Conservation (phyloP, 2,329 filamentous ascomycete species). For the Pseudogymnoascus sp. region DNA sequence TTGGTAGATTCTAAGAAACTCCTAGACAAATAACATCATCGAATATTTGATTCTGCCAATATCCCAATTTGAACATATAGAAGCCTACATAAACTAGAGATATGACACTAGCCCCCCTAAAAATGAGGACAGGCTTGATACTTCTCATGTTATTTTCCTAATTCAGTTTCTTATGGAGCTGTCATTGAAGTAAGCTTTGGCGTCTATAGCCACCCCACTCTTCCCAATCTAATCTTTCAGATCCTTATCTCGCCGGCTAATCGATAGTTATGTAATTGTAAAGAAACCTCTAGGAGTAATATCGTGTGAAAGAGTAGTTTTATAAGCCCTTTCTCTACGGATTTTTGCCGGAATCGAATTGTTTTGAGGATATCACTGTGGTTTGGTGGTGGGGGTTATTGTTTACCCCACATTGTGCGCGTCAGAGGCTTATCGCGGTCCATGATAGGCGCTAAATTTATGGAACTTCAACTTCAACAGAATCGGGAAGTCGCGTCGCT, state of each 20-base stretch:
- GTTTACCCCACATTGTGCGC: constrained; percentile 1
- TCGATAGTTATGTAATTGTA: not conserved
- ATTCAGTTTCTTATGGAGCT: not conserved
- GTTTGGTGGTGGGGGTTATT: not conserved
- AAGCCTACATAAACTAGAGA: not conserved
- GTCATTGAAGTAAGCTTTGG: constrained; percentile 4
- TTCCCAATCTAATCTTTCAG: not conserved
- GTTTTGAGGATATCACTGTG: not conserved
- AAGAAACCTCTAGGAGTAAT: not conserved
- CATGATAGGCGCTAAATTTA: constrained; percentile 6
- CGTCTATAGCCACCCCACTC: not conserved
- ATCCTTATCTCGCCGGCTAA: not conserved
- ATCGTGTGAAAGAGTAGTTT: not conserved
- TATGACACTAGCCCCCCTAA: not conserved
- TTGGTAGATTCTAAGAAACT: not conserved
- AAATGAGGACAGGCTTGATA: not conserved
- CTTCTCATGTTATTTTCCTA: not conserved
- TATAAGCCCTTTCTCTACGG: not conserved
- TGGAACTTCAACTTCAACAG: constrained; percentile 4
- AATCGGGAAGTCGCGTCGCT: not conserved
- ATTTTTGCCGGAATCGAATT: not conserved
- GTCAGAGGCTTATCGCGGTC: constrained; percentile 7
- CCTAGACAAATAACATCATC: not conserved
- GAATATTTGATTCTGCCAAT: not conserved
- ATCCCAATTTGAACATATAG: not conserved